A percentile compares a stretch with the other conserved stretches of the same genome.
Conservation (phyloP, 129 eudicot genomes). For the Flaveria linearis region DNA sequence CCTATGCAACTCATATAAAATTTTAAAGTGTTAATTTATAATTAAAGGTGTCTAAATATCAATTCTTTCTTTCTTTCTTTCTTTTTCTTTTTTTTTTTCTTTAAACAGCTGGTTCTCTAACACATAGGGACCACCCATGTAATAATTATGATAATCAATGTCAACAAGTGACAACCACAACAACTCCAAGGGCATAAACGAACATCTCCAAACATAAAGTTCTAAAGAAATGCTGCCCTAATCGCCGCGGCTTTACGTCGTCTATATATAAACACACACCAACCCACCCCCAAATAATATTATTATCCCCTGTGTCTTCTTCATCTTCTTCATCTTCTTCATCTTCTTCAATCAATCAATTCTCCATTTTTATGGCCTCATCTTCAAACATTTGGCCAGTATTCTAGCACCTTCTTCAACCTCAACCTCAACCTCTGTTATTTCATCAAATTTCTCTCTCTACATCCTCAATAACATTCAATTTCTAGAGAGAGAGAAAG, state of each 20-base stretch:
- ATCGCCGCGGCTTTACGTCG: neutral
- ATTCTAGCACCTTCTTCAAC: neutral
- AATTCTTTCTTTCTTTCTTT: too few relatives aligned
- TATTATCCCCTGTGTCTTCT: too few relatives aligned
- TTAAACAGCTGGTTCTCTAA: too few relatives aligned
- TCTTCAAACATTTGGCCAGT: constrained; percentile 37
- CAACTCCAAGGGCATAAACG: neutral
- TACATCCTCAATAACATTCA: neutral
- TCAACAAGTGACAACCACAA: neutral
- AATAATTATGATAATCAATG: too few relatives aligned
- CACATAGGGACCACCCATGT: too few relatives aligned
- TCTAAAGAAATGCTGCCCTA: neutral
- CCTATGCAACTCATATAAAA: too few relatives aligned
- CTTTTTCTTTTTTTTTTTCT: too few relatives aligned
- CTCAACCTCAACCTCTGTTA: too few relatives aligned
- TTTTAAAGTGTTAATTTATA: too few relatives aligned
- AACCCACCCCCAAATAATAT: neutral
- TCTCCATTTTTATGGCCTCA: constrained; percentile 47
- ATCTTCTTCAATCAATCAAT: too few relatives aligned
- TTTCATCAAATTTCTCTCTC: neutral
- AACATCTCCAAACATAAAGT: neutral
- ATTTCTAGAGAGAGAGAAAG: neutral
- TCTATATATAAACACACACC: neutral
- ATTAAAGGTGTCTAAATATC: too few relatives aligned
- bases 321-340: neutral